Evolutionary conservation across 192 early-diverging fungal genomes (phyloP).

Genomic region (Jimgerdemannia lactiflua): DNA sequence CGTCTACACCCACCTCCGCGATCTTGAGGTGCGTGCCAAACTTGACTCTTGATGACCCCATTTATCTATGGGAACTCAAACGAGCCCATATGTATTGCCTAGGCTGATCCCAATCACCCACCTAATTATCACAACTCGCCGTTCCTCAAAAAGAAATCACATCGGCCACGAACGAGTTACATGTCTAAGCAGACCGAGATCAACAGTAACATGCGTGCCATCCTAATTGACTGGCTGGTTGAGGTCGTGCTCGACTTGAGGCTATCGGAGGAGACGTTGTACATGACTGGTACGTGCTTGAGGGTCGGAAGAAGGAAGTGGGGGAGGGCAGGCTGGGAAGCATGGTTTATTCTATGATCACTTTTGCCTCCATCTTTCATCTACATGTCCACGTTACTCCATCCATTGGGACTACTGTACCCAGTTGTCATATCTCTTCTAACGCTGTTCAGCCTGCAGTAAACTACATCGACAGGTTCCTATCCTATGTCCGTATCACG

Average conservation of each 20-base stretch:
- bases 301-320: no score
- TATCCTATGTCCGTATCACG: background rate
- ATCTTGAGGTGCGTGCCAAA: background rate
- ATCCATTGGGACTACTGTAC: no score
- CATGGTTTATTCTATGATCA: no score
- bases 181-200: conserved; percentile 35
- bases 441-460: background rate
- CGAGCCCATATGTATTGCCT: no score
- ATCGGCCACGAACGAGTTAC: background rate
- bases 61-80: background rate
- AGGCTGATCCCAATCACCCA: no score
- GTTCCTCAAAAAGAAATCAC: background rate
- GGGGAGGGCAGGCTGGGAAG: no score
- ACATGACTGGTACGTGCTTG: background rate
- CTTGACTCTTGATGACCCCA: background rate
- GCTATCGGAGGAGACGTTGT: background rate
- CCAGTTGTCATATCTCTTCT: no score
- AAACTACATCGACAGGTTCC: background rate
- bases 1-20: background rate
- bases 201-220: conserved; percentile 44
- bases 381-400: no score
- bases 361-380: no score
- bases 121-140: no score
- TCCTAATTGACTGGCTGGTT: conserved; percentile 52
- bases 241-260: conserved; percentile 39